Evolutionary conservation across 441 rosid genomes (phyloP).

Genomic region (Pelargonium citronellum): DNA sequence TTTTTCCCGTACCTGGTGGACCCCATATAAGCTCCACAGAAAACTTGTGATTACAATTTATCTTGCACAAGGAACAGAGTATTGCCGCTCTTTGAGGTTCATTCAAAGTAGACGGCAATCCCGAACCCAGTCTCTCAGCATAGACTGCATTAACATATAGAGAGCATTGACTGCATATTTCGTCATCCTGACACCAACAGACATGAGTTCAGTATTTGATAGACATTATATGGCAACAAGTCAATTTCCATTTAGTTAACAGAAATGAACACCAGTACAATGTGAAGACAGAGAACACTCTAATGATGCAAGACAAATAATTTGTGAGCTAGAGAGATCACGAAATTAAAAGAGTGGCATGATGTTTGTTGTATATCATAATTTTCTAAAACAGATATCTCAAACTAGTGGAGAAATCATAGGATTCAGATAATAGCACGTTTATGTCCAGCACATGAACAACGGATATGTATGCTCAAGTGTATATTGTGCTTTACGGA

Average conservation of each 20-base stretch:
- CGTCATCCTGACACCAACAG: background rate
- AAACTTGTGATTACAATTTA: constrained; percentile 3
- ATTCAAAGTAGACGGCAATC: constrained; percentile 13
- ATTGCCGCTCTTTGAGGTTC: constrained; percentile 13
- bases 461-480: background rate
- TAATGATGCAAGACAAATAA: background rate
- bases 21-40: constrained; percentile 54
- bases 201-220: background rate
- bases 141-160: background rate
- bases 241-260: background rate
- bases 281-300: background rate
- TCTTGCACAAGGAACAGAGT: constrained; percentile 2
- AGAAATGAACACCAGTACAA: background rate
- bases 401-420: background rate
- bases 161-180: constrained; percentile 1
- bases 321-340: background rate
- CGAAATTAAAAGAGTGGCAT: background rate
- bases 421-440: background rate
- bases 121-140: background rate
- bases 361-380: background rate
- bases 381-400: background rate
- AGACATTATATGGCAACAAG: background rate
- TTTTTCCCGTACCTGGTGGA: constrained; percentile 69
- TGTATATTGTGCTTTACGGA: background rate
- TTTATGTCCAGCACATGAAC: background rate